A percentile compares a stretch with the other conserved stretches of the same genome.
phyloP scores from a whole-genome alignment of 2,329 filamentous ascomycete genomes.

The Ophiostoma angusticollis region DNA sequence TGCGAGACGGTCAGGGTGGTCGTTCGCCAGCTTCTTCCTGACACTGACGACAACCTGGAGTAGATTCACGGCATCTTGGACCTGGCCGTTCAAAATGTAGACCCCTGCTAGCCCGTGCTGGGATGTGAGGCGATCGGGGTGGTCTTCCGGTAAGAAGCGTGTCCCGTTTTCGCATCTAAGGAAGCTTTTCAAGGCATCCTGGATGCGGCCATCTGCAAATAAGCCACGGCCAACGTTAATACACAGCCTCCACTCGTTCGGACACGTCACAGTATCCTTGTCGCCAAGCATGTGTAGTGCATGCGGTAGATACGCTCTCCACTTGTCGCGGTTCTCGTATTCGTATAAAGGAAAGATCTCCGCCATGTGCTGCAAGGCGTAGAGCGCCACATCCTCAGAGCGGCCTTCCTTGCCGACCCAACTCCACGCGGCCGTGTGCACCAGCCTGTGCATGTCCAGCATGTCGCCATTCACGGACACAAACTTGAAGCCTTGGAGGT shows the following conservation, averaged over 20 bases:
- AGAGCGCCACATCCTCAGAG: not conserved
- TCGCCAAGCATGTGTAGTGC: conserved; percentile 15
- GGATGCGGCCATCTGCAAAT: conserved; percentile 12
- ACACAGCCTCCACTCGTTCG: conserved; percentile 14
- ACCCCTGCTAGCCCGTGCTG: no score
- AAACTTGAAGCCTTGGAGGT: conserved; percentile 22
- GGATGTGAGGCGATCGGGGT: conserved; percentile 3
- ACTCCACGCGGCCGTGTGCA: conserved; percentile 21
- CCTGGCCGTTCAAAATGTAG: no score
- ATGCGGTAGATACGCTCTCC: conserved; percentile 20
- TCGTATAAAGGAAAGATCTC: conserved; percentile 9
- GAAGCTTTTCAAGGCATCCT: conserved; percentile 8
- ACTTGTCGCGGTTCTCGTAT: conserved; percentile 11
- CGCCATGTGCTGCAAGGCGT: conserved; percentile 10
- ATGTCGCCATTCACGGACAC: conserved; percentile 14
- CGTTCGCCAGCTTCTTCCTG: conserved; percentile 2
- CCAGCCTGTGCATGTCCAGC: conserved; percentile 26
- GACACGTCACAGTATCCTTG: conserved; percentile 9
- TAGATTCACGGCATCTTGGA: not conserved
- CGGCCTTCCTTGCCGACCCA: conserved; percentile 18
- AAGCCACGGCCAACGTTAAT: conserved; percentile 15
- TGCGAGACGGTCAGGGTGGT: not conserved
- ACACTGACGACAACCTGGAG: conserved; percentile 1
- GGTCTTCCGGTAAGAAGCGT: conserved; percentile 5
- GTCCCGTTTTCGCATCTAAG: conserved; percentile 4